Conservation (phyloP, 495 filamentous ascomycete species). For the Apodospora peruviana region DNA sequence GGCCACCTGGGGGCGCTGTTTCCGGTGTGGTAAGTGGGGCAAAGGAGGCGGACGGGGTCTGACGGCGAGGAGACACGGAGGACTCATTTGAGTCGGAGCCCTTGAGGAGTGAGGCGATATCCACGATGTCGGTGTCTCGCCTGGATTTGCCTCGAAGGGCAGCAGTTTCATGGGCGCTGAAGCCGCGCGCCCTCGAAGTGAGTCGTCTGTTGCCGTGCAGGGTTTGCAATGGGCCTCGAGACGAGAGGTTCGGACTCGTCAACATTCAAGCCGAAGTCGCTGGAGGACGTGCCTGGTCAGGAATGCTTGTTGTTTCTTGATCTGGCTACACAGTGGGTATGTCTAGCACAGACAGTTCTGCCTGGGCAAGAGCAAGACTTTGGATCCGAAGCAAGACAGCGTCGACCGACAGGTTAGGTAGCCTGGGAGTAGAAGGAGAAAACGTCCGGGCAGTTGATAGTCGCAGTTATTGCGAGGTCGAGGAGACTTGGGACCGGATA, state of each 20-base stretch:
- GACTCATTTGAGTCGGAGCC: slow-evolving; percentile 77
- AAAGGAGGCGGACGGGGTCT: slow-evolving; percentile 45
- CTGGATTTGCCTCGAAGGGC: slow-evolving; percentile 21
- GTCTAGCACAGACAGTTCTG: neutral
- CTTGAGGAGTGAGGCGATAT: slow-evolving; percentile 81
- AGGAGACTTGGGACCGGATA: too few species aligned
- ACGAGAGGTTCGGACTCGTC: slow-evolving; percentile 9
- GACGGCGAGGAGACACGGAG: slow-evolving; percentile 48
- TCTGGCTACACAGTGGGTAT: neutral
- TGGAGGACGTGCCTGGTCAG: too few species aligned
- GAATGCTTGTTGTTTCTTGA: neutral
- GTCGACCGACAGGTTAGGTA: neutral
- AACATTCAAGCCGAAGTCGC: neutral
- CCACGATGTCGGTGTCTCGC: slow-evolving; percentile 66
- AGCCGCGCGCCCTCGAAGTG: slow-evolving; percentile 7
- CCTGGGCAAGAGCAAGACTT: too few species aligned
- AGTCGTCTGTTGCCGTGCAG: slow-evolving; percentile 2
- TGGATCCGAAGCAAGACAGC: neutral
- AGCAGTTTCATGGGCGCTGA: slow-evolving; percentile 14
- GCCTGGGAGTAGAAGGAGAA: too few species aligned
- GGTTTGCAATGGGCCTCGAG: neutral
- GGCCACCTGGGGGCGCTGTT: slow-evolving; percentile 19
- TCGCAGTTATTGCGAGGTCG: too few species aligned
- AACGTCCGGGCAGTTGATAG: too few species aligned
- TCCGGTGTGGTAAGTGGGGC: slow-evolving; percentile 34